Evolutionary conservation across 805 yeast species (phyloP).

Genomic region (Pichia kluyveri): DNA sequence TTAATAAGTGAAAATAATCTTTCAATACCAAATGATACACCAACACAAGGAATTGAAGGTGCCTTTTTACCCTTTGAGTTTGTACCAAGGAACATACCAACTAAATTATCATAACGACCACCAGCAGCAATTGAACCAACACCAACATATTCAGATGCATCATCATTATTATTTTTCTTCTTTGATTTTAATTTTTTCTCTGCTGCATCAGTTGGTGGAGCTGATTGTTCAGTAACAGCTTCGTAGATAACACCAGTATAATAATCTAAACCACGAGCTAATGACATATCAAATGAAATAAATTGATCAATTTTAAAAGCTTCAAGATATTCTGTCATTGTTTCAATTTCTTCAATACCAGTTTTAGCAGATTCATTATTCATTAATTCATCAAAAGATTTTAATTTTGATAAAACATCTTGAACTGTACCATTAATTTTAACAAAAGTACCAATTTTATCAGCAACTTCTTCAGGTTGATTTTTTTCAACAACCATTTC

Average conservation of each 20-base stretch:
- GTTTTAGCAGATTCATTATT: slow-evolving; percentile 63
- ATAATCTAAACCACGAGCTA: slow-evolving; percentile 96
- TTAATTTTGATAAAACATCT: slow-evolving; percentile 49
- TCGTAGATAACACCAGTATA: slow-evolving; percentile 96
- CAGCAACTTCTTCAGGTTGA: slow-evolving; percentile 87
- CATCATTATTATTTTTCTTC: slow-evolving; percentile 30
- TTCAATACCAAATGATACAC: slow-evolving; percentile 95
- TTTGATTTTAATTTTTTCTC: slow-evolving; percentile 45
- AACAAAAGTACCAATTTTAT: slow-evolving; percentile 85
- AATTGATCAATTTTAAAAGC: slow-evolving; percentile 66
- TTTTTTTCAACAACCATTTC: slow-evolving; percentile 91
- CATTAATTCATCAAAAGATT: slow-evolving; percentile 47
- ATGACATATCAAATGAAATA: slow-evolving; percentile 82
- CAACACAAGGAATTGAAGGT: slow-evolving; percentile 88
- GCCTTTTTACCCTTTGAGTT: slow-evolving; percentile 63
- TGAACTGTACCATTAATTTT: slow-evolving; percentile 70
- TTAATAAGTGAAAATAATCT: slow-evolving; percentile 85
- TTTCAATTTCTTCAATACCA: slow-evolving; percentile 76
- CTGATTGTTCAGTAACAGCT: slow-evolving; percentile 90
- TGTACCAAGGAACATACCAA: slow-evolving; percentile 88
- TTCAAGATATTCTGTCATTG: slow-evolving; percentile 66
- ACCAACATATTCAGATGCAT: slow-evolving; percentile 94
- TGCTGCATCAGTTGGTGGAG: slow-evolving; percentile 81
- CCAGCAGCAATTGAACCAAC: slow-evolving; percentile 99
- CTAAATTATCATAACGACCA: slow-evolving; percentile 94